These are phyloP conservation scores for Elsinoe arachidis DNA, from an alignment of 2,329 filamentous ascomycete genomes.

Conservation along the genomic window DNA sequence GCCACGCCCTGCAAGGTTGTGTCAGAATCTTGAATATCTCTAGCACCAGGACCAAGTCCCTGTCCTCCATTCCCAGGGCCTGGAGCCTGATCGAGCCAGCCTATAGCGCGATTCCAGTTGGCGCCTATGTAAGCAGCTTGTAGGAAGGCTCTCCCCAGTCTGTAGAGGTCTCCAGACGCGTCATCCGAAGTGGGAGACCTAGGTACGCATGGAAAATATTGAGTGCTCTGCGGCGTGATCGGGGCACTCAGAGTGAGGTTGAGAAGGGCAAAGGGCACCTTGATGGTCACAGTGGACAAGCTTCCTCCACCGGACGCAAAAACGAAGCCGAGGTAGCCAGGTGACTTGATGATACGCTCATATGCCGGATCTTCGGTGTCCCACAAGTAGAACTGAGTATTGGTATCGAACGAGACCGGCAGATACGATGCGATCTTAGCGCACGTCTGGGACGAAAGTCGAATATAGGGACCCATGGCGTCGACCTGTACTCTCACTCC, in stretches of 20 bases:
- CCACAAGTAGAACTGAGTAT: constrained; percentile 24
- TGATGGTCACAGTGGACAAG: constrained; percentile 31
- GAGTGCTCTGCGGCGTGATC: constrained; percentile 26
- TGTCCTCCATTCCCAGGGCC: constrained; percentile 24
- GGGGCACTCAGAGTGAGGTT: constrained; percentile 34
- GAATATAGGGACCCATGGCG: not conserved
- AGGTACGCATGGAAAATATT: constrained; percentile 38
- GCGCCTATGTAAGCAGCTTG: constrained; percentile 41
- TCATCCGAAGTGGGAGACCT: constrained; percentile 16
- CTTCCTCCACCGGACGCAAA: constrained; percentile 27
- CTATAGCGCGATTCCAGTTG: constrained; percentile 27
- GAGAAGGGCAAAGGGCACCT: constrained; percentile 32
- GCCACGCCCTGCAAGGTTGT: constrained; percentile 9
- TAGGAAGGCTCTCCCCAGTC: constrained; percentile 39
- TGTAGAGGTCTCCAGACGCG: constrained; percentile 18
- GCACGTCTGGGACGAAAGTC: not conserved
- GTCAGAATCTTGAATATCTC: constrained; percentile 13
- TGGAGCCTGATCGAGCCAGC: constrained; percentile 36
- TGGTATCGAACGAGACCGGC: constrained; percentile 22
- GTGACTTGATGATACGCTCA: constrained; percentile 32
- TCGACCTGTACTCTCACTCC: not conserved
- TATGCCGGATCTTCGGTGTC: constrained; percentile 26
- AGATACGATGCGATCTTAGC: constrained; percentile 21
- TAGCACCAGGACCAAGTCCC: not conserved
- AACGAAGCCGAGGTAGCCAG: constrained; percentile 34